Evolutionary conservation across 148 eudicot species (phyloP).

Genomic region (Vaccinium myrtillus): DNA sequence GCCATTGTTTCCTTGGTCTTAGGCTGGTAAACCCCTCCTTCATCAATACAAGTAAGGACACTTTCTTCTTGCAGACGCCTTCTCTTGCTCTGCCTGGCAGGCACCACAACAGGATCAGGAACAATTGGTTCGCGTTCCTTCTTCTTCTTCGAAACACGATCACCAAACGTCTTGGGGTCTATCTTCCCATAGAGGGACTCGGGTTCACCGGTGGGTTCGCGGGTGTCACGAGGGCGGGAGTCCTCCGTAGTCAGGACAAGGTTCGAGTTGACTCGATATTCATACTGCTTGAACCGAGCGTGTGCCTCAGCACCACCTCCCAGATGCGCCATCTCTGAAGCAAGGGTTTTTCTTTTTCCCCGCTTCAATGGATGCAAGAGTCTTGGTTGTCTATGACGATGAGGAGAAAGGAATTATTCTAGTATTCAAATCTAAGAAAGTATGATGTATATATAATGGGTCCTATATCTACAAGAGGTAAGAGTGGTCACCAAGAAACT

Average conservation of each 20-base stretch:
- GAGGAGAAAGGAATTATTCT: too few species aligned
- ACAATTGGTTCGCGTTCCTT: slow-evolving; percentile 36
- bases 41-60: slow-evolving; percentile 46
- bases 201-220: slow-evolving; percentile 58
- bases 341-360: not conserved
- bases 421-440: too few species aligned
- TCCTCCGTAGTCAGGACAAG: slow-evolving; percentile 71
- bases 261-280: slow-evolving; percentile 77
- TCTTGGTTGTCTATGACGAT: too few species aligned
- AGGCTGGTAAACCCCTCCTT: slow-evolving; percentile 53
- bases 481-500: too few species aligned
- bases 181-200: slow-evolving; percentile 54
- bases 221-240: slow-evolving; percentile 66
- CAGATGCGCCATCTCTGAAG: slow-evolving; percentile 34
- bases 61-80: slow-evolving; percentile 60
- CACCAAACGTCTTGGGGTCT: slow-evolving; percentile 53
- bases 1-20: slow-evolving; percentile 68
- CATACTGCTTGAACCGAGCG: slow-evolving; percentile 86
- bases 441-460: too few species aligned
- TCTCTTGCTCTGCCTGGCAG: slow-evolving; percentile 42
- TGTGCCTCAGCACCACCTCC: slow-evolving; percentile 89
- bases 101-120: slow-evolving; percentile 20
- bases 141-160: slow-evolving; percentile 46
- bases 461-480: too few species aligned
- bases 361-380: not conserved